phyloP scores from a whole-genome alignment of 495 filamentous ascomycete genomes.

The Penicillium odoratum region DNA sequence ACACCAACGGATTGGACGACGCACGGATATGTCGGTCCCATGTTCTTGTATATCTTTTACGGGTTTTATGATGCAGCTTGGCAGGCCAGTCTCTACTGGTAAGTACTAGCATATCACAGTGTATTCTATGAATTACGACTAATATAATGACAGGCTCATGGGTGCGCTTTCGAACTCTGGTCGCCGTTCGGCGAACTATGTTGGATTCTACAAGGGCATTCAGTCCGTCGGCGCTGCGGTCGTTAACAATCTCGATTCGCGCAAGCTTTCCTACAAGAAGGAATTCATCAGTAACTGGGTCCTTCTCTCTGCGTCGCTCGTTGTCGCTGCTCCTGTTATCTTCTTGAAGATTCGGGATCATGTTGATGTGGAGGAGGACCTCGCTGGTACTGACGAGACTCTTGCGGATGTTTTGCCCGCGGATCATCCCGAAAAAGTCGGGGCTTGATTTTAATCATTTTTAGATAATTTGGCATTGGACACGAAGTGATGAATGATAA shows the following conservation, averaged over 20 bases:
- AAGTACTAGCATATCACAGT: slow-evolving; percentile 20
- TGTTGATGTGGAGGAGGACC: slow-evolving; percentile 64
- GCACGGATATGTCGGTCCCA: slow-evolving; percentile 40
- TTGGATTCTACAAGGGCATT: slow-evolving; percentile 87
- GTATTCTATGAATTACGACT: background rate
- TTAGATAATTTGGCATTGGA: background rate
- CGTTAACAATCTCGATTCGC: slow-evolving; percentile 67
- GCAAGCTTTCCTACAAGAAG: slow-evolving; percentile 55
- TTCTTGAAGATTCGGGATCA: slow-evolving; percentile 68
- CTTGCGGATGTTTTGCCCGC: slow-evolving; percentile 9
- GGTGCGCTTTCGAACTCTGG: slow-evolving; percentile 82
- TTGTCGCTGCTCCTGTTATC: slow-evolving; percentile 70
- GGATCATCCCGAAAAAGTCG: slow-evolving; percentile 9
- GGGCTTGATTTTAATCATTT: background rate
- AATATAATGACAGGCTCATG: slow-evolving; percentile 60
- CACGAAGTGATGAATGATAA: background rate
- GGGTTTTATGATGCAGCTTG: slow-evolving; percentile 49
- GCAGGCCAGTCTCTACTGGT: slow-evolving; percentile 82
- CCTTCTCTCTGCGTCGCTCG: slow-evolving; percentile 58
- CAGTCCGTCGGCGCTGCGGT: slow-evolving; percentile 80
- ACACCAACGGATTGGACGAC: slow-evolving; percentile 35
- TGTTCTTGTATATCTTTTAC: slow-evolving; percentile 53
- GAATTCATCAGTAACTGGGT: slow-evolving; percentile 56
- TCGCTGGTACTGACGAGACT: slow-evolving; percentile 30
- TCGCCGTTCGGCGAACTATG: slow-evolving; percentile 80